phyloP scores from a whole-genome alignment of 495 filamentous ascomycete genomes.

The Penicillium desertorum region DNA sequence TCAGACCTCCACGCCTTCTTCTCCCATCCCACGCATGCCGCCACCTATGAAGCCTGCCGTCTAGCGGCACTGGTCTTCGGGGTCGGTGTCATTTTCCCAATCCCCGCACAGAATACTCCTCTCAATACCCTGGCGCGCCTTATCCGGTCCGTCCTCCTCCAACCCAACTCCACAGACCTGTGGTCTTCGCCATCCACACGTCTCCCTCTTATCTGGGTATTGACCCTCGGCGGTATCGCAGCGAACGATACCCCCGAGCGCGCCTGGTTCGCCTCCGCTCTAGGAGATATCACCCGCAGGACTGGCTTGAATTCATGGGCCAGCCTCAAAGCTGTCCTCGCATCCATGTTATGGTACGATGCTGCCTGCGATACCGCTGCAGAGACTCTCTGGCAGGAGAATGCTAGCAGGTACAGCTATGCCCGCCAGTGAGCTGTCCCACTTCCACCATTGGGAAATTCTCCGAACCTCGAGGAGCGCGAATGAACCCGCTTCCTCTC shows the following conservation, averaged over 20 bases:
- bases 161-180: conserved; percentile 11
- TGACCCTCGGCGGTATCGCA: conserved; percentile 41
- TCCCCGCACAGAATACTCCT: conserved; percentile 39
- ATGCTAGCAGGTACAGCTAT: background rate
- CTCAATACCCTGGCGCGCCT: conserved; percentile 27
- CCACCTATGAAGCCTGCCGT: conserved; percentile 42
- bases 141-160: conserved; percentile 24
- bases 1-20: conserved; percentile 19
- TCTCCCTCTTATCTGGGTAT: conserved; percentile 34
- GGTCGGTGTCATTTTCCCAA: conserved; percentile 43
- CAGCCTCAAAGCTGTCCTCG: conserved; percentile 24
- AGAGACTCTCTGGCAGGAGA: conserved; percentile 31
- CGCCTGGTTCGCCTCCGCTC: conserved; percentile 32
- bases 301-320: conserved; percentile 28
- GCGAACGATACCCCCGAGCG: conserved; percentile 28
- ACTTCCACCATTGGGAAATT: background rate
- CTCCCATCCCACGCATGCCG: conserved; percentile 18
- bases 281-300: conserved; percentile 20
- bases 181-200: conserved; percentile 30
- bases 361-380: conserved; percentile 36
- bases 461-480: background rate
- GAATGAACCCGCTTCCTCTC: background rate
- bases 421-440: background rate
- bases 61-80: conserved; percentile 37
- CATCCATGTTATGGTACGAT: conserved; percentile 38